phyloP scores from a whole-genome alignment of 495 filamentous ascomycete species.

The Neurospora sp. region DNA sequence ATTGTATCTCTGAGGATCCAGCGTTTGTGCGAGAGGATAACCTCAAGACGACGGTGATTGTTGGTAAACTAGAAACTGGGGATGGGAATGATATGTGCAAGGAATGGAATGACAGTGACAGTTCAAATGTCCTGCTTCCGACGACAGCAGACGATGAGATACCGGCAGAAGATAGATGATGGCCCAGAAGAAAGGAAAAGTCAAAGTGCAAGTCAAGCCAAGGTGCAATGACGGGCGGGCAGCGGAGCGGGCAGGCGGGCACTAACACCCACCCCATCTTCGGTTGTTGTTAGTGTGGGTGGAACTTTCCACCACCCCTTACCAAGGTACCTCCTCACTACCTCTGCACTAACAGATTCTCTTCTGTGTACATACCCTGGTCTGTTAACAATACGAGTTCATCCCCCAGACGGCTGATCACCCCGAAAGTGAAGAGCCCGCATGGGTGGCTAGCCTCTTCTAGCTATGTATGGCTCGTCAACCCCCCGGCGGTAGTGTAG shows the following conservation, averaged over 20 bases:
- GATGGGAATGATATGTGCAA: neutral
- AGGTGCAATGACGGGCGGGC: neutral
- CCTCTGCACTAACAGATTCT: neutral
- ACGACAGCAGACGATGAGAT: neutral
- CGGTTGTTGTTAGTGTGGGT: neutral
- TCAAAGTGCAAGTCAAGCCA: neutral
- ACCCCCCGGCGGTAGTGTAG: neutral
- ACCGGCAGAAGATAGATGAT: neutral
- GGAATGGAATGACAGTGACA: neutral
- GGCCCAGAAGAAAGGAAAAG: neutral
- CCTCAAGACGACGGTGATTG: neutral
- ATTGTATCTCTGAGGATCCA: neutral
- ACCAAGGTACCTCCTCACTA: neutral
- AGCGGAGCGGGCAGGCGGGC: neutral
- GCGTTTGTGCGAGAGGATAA: neutral
- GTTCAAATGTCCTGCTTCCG: neutral
- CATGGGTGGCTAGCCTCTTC: neutral
- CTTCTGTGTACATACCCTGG: neutral
- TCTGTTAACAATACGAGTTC: neutral
- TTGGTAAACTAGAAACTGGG: neutral
- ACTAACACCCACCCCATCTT: neutral
- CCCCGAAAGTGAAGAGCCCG: neutral
- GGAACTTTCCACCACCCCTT: neutral
- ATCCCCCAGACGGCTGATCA: neutral
- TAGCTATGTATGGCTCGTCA: neutral